phyloP scores from a whole-genome alignment of 805 yeast species.

The Saccharomycopsis capsularis region DNA sequence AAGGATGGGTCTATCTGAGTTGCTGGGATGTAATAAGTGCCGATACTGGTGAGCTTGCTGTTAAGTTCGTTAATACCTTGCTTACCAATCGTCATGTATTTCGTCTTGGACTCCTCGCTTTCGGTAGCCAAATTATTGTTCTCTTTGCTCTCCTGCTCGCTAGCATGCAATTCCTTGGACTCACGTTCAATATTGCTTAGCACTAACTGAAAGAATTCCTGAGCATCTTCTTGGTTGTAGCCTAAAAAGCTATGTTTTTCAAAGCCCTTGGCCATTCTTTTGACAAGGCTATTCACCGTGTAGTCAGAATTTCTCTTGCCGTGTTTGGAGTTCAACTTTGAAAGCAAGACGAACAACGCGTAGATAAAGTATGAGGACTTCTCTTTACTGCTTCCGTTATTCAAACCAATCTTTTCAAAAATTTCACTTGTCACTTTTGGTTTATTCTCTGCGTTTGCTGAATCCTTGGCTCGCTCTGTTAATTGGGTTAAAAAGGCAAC shows the following conservation, averaged over 20 bases:
- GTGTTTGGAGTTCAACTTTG: conserved; percentile 48
- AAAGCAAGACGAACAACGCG: conserved; percentile 45
- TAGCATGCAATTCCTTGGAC: conserved; percentile 26
- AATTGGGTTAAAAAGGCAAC: conserved; percentile 23
- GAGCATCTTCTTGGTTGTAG: conserved; percentile 94
- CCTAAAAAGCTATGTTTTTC: conserved; percentile 72
- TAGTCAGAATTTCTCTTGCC: conserved; percentile 50
- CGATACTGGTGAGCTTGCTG: conserved; percentile 39
- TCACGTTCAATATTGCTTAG: conserved; percentile 62
- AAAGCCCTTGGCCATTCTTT: conserved; percentile 71
- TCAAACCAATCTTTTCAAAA: background rate
- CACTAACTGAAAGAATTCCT: conserved; percentile 83
- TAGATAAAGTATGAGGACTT: conserved; percentile 37
- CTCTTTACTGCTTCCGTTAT: background rate
- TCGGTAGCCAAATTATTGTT: conserved; percentile 21
- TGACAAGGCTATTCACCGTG: conserved; percentile 52
- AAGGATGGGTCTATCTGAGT: conserved; percentile 60
- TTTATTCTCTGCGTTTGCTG: conserved; percentile 15
- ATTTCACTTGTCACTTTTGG: background rate
- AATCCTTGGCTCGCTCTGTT: conserved; percentile 7
- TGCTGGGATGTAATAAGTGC: conserved; percentile 63
- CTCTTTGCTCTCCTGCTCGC: conserved; percentile 18
- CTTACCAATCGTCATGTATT: conserved; percentile 24
- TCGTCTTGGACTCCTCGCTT: conserved; percentile 25
- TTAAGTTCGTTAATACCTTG: conserved; percentile 25